phyloP scores from a whole-genome alignment of 495 filamentous ascomycete genomes.

The Penicillium daleae region DNA sequence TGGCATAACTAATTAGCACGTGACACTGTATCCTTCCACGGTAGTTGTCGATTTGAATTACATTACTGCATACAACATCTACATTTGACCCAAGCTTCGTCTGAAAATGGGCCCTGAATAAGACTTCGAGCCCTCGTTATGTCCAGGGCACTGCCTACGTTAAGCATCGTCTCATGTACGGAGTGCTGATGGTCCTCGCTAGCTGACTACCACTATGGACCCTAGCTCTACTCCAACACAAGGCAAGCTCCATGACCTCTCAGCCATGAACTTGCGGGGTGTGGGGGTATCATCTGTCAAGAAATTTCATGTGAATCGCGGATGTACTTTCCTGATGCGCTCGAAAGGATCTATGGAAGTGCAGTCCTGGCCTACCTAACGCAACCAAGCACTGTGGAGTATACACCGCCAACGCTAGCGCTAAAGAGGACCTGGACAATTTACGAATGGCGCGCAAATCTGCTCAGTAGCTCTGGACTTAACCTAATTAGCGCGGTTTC shows the following conservation, averaged over 20 bases:
- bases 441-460: conserved; percentile 27
- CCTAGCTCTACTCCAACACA: neutral
- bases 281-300: neutral
- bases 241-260: neutral
- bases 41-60: neutral
- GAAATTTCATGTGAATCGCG: neutral
- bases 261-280: neutral
- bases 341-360: neutral
- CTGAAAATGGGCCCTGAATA: neutral
- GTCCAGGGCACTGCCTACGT: neutral
- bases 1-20: too few species aligned
- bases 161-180: neutral
- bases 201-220: neutral
- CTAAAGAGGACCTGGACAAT: neutral
- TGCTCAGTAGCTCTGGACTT: conserved; percentile 26
- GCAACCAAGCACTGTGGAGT: neutral
- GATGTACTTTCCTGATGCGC: neutral
- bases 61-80: conserved; percentile 10
- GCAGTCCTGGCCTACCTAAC: neutral
- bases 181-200: neutral
- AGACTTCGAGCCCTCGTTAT: neutral
- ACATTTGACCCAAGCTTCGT: conserved; percentile 9
- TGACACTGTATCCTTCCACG: too few species aligned
- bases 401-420: neutral
- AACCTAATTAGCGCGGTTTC: neutral